Percentiles rank a stretch among this genome's conserved stretches.
Conservation (phyloP, 345 rosid species). For the Nasturtium officinale region DNA sequence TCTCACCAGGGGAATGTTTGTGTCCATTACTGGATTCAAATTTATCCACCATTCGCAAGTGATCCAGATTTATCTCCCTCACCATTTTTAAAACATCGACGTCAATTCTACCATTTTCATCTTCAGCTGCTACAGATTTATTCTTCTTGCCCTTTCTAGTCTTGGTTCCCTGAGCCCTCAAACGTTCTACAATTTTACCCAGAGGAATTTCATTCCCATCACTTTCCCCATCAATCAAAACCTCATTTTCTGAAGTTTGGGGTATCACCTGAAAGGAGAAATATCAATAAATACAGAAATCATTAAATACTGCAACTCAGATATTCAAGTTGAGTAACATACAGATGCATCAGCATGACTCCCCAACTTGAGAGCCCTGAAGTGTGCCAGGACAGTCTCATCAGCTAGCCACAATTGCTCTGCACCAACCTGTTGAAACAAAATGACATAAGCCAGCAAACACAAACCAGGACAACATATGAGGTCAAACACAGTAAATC, state of each 20-base stretch:
- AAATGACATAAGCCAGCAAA: slow-evolving; percentile 31
- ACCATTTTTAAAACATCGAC: slow-evolving; percentile 91
- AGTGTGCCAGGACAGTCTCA: slow-evolving; percentile 68
- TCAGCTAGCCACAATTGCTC: slow-evolving; percentile 83
- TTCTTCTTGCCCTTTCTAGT: slow-evolving; percentile 56
- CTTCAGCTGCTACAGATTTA: slow-evolving; percentile 50
- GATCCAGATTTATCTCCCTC: slow-evolving; percentile 86
- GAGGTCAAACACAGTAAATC: slow-evolving; percentile 13
- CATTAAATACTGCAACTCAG: slow-evolving; percentile 13
- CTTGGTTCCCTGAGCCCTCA: slow-evolving; percentile 74
- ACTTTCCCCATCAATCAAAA: slow-evolving; percentile 56
- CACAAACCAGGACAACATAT: slow-evolving; percentile 8
- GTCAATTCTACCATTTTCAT: slow-evolving; percentile 59
- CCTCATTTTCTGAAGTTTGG: slow-evolving; percentile 49
- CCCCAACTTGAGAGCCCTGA: slow-evolving; percentile 69
- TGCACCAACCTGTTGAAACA: slow-evolving; percentile 58
- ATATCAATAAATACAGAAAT: slow-evolving; percentile 30
- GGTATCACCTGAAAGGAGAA: slow-evolving; percentile 54
- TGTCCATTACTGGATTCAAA: slow-evolving; percentile 88
- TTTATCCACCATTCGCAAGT: slow-evolving; percentile 52
- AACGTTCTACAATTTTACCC: slow-evolving; percentile 67
- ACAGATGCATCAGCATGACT: slow-evolving; percentile 55
- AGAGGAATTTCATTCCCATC: slow-evolving; percentile 84
- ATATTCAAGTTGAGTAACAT: slow-evolving; percentile 38
- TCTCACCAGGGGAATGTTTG: slow-evolving; percentile 52